Evolutionary conservation across 2,329 filamentous ascomycete species (phyloP), one percentile per base, ranked within the genome.

Genomic region (Stylonectria norvegica): DNA sequence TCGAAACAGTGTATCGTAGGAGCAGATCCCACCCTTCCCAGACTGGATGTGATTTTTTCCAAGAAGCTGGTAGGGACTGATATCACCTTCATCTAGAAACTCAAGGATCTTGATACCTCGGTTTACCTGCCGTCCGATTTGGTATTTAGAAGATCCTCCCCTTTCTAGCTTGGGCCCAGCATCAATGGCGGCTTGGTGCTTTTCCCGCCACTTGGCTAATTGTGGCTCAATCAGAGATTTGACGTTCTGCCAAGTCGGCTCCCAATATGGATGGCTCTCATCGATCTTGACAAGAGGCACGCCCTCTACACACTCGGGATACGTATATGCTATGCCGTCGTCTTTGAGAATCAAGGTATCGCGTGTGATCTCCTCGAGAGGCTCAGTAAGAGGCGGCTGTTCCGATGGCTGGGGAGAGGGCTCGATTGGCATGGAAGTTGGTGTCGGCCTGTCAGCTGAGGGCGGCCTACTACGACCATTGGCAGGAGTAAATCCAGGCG

Each of bases 1-100:
- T 3, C 77, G 71, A 51, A 75, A 79, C 3, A 80, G 59, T 0
- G 75, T 79, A 47, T 80, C 76, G 49, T 80, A 80, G 27, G 72
- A 73, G 11, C 63, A 69, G 25, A 68, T 67, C 29, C 62, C 64
- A 2, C 64, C 63, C 40, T 66, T 67, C 7, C 62, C 59, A 0
- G 61, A 58, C 25, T 62, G 55, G 39, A 78, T 71, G 51, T 68
- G 76, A 15, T 66, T 63, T 57, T 79, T 79, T 20, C 60, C 67
- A 3, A 79, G 64, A 8, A 80, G 67, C 55, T 81, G 77, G 42
- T 75, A 79, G 0, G 77, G 77, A 47, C 75, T 73, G 43, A 79
- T 71, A 3, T 70, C 63, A n/a, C 69, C 72, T 1, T 68, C 60
- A 6, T 67, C 58, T 5, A 80, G 59, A 40, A 77, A 80, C 31